phyloP scores from a whole-genome alignment of 768 basidiomycete species.

The Lactifluus subvellereus region DNA sequence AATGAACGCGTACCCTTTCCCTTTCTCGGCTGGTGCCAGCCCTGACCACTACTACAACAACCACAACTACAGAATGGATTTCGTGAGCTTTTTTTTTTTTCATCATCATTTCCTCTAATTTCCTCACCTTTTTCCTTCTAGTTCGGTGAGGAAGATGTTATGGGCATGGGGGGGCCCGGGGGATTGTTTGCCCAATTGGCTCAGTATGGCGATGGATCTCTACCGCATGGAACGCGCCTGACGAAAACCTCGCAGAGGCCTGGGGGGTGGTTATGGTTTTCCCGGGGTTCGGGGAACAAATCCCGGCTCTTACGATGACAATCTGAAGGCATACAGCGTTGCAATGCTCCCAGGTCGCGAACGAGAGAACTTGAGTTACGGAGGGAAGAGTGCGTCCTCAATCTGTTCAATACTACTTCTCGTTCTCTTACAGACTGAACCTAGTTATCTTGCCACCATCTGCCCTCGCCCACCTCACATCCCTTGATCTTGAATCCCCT shows the following conservation, averaged over 20 bases:
- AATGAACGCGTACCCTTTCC: conserved; percentile 9
- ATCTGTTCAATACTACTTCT: conserved; percentile 18
- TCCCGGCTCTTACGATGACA: conserved; percentile 81
- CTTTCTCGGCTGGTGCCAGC: background rate
- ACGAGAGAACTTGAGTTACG: conserved; percentile 89
- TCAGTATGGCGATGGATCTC: conserved; percentile 37
- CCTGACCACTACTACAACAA: background rate
- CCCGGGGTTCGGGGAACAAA: conserved; percentile 42
- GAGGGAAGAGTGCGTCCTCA: conserved; percentile 84
- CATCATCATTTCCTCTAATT: background rate
- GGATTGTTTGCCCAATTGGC: conserved; percentile 63
- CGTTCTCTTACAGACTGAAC: conserved; percentile 16
- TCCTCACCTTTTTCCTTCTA: background rate
- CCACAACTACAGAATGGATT: conserved; percentile 6
- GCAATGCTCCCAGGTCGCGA: conserved; percentile 87
- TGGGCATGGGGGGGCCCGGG: conserved; percentile 43
- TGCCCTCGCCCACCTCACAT: conserved; percentile 80
- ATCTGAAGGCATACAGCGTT: conserved; percentile 91
- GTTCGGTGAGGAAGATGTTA: conserved; percentile 20
- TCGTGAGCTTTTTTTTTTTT: background rate
- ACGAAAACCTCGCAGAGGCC: conserved; percentile 38
- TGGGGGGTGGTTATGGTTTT: conserved; percentile 46
- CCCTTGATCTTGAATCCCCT: conserved; percentile 81
- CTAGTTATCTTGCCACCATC: conserved; percentile 97
- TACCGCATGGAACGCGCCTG: background rate